phyloP scores from a whole-genome alignment of 129 eudicot species.

The Kitagawia praeruptora region DNA sequence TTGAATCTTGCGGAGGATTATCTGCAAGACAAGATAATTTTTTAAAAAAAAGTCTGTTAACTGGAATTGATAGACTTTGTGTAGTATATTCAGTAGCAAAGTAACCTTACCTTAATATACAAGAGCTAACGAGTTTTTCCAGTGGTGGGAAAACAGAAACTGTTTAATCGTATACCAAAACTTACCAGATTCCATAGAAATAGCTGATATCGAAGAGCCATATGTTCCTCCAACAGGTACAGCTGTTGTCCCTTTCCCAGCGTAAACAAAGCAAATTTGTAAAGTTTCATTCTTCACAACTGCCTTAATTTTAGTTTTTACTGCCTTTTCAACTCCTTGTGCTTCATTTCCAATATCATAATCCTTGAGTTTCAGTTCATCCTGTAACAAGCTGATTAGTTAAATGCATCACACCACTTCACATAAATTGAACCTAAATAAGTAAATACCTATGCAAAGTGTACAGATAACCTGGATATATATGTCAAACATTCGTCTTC shows the following conservation, averaged over 20 bases:
- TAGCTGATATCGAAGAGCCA: constrained; percentile 60
- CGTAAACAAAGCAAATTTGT: constrained; percentile 36
- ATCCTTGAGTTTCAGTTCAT: constrained; percentile 23
- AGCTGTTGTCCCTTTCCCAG: constrained; percentile 50
- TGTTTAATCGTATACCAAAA: background rate
- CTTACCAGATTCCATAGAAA: constrained; percentile 44
- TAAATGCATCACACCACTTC: background rate
- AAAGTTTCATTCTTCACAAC: constrained; percentile 26
- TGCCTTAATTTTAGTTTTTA: background rate
- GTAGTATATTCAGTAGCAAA: background rate
- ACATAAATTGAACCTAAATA: no score
- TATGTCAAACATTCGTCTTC: constrained; percentile 64
- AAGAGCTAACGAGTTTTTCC: background rate
- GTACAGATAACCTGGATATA: constrained; percentile 56
- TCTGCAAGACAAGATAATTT: constrained; percentile 9
- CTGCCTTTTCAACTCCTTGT: constrained; percentile 36
- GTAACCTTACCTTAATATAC: background rate
- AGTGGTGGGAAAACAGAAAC: no score
- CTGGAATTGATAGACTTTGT: background rate
- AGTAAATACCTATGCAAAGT: background rate
- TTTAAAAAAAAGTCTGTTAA: no score
- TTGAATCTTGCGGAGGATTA: background rate
- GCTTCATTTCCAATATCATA: constrained; percentile 40
- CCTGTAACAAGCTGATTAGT: constrained; percentile 26
- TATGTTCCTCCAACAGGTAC: constrained; percentile 30